Base-by-base conservation (phyloP, 2,329 filamentous ascomycete genomes). In the Ampelomyces quisqualis region DNA sequence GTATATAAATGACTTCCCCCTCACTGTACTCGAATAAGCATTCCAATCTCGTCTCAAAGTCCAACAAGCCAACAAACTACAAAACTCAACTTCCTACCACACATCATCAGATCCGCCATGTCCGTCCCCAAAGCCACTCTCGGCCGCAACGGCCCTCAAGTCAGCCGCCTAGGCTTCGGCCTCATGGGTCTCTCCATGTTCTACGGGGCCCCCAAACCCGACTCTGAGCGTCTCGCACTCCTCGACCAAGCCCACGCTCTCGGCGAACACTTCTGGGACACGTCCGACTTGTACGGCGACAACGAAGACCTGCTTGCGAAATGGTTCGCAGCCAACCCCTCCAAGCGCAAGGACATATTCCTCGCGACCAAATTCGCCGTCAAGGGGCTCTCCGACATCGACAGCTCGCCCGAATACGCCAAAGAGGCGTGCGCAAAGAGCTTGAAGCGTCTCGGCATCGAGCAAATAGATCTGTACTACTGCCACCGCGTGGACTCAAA, bases 151-250 rank as follows among this genome's bases (percentile, higher is more conserved):
- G 78, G 78, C 11, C 76, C 76, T 0, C 53, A 71, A 14, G 73
- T 82, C 21, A 70, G 73, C 3, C 68, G 70, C 7, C 52, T 80
- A 6, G 78, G 79, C 8, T 73, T 79, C 21, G 77, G 79, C 11
- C 63, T 75, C 15, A 81, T 81, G 78, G 76, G 77, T 3, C 46
- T 75, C 26, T 62, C 48, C 30, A 59, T 62, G 31, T 74, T 72
- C 57, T 78, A 79, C 47, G 75, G 75, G 34, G 44, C 53, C n/a
- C 55, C 66, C 4, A 74, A 72, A 35, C 69, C 75, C 2, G 76
- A 80, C 20, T 60, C 70, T 15, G 74, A 79, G 44, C 73, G 75
- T 2, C 68, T 80, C 41, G 69, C 69, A 3, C 51, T 81, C 2
- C 72, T 81, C 14, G 76, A 80, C 55, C 69, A 69, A 9, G 72